Evolutionary conservation across 164 flowering plant genomes (phyloP).

Genomic region (Macadamia tetraphylla): DNA sequence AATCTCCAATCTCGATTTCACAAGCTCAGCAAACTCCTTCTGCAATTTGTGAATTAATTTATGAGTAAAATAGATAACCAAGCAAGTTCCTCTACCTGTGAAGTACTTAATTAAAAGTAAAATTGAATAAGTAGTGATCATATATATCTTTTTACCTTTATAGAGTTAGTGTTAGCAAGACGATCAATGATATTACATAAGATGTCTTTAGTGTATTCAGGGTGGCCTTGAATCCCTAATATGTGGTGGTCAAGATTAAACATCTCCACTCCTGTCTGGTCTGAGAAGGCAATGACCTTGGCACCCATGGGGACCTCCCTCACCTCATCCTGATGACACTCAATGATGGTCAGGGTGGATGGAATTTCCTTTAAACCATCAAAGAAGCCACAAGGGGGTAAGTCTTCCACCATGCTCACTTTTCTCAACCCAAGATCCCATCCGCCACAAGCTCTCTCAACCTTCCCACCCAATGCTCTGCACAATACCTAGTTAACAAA

Average conservation of each 20-base stretch:
- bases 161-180: constrained; percentile 29
- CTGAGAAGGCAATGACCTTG: constrained; percentile 57
- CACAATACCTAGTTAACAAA: constrained; percentile 40
- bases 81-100: neutral
- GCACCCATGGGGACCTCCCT: constrained; percentile 63
- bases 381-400: constrained; percentile 18
- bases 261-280: constrained; percentile 73
- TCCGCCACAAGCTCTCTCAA: constrained; percentile 49
- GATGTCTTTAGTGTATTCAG: constrained; percentile 75
- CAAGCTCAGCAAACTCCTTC: neutral
- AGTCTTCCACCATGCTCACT: constrained; percentile 40
- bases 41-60: neutral
- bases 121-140: neutral
- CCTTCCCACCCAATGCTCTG: constrained; percentile 72
- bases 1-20: neutral
- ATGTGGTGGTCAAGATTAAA: constrained; percentile 32
- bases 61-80: neutral
- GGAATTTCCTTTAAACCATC: constrained; percentile 33
- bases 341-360: constrained; percentile 17
- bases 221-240: constrained; percentile 83
- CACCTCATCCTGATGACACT: constrained; percentile 58
- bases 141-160: constrained; percentile 34
- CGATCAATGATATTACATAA: constrained; percentile 57
- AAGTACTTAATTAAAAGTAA: neutral
- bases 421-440: constrained; percentile 79